phyloP scores from a whole-genome alignment of 2,329 filamentous ascomycete species.

The Fusarium sp. region DNA sequence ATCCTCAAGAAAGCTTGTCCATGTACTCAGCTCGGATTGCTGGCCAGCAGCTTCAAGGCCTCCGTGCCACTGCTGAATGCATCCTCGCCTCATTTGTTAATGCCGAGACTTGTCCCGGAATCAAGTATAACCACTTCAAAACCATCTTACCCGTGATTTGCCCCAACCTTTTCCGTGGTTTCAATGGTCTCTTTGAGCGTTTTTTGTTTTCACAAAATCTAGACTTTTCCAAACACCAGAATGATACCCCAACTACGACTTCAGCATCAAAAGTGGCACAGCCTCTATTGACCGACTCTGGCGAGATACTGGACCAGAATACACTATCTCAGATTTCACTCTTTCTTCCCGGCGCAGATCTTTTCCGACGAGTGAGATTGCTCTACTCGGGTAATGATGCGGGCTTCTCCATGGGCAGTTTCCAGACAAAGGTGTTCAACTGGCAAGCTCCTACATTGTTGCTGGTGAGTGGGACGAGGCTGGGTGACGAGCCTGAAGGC shows the following conservation, averaged over 20 bases:
- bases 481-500: slow-evolving; percentile 58
- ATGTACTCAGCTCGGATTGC: slow-evolving; percentile 65
- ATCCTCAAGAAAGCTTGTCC: slow-evolving; percentile 71
- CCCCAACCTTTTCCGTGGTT: slow-evolving; percentile 72
- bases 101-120: slow-evolving; percentile 69
- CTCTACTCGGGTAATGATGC: slow-evolving; percentile 76
- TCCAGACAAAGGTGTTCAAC: slow-evolving; percentile 78
- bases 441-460: slow-evolving; percentile 79
- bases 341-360: slow-evolving; percentile 70
- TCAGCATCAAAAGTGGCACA: slow-evolving; percentile 47
- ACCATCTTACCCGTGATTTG: slow-evolving; percentile 66
- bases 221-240: slow-evolving; percentile 66
- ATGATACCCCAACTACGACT: slow-evolving; percentile 27
- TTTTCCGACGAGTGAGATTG: slow-evolving; percentile 72
- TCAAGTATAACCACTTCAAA: slow-evolving; percentile 70
- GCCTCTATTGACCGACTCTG: slow-evolving; percentile 61
- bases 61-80: slow-evolving; percentile 69
- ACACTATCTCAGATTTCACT: slow-evolving; percentile 75
- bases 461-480: slow-evolving; percentile 71
- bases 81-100: slow-evolving; percentile 73
- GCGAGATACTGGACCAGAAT: slow-evolving; percentile 72
- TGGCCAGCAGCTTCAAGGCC: slow-evolving; percentile 63
- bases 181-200: slow-evolving; percentile 75
- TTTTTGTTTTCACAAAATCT: slow-evolving; percentile 79
- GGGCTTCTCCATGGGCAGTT: slow-evolving; percentile 80